Evolutionary conservation across 2,329 filamentous ascomycete genomes (phyloP), one percentile per base, ranked within the genome.

Genomic region (Alternaria hordeiaustralica): DNA sequence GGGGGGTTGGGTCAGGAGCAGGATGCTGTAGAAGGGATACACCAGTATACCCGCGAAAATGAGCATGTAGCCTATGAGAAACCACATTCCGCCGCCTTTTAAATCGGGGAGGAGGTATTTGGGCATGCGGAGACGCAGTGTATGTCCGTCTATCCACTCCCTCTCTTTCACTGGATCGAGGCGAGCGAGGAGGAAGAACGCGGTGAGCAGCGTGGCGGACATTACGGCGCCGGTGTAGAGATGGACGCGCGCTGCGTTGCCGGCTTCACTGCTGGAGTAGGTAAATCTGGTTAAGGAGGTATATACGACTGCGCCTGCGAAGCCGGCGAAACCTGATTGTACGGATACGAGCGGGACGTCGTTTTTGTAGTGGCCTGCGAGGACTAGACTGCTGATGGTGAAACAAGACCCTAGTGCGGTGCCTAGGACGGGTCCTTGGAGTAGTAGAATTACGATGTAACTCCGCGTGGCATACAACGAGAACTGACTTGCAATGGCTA

Each of bases 321-420:
- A 65, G 0, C 62, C 72, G 3, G 62, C 60, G 7, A 54, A 70
- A 0, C 64, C 66, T 1, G 78, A 74, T 10, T 78, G 76, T 36
- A 78, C 72, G 4, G 77, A 79, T 43, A 79, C 78, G 4, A 80
- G 67, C 1, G 79, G 75, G 4, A 74, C 25, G 12, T 76, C 61
- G 36, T 68, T 60, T 21, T 55, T 62, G 51, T 73, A 77, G 43
- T 77, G 75, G 3, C 59, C 61, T 1, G 68, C 68, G 2, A 75
- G 63, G 5, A 62, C 63, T 1, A 70, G 50, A 9, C 61, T 67
- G 5, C 65, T 63, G 1, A 70, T 9, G 2, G 66, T 62, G 2
- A 59, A 54, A 20, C 76, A 44, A 1, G 64, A 51, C 0, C 75
- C 75, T 2, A 76, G 51, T 2, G 60, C 61, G 5, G 47, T 13